Evolutionary conservation across 257 asterid genomes (phyloP), one percentile per base, ranked within the genome.

Genomic region (Solanum ossicruentum): DNA sequence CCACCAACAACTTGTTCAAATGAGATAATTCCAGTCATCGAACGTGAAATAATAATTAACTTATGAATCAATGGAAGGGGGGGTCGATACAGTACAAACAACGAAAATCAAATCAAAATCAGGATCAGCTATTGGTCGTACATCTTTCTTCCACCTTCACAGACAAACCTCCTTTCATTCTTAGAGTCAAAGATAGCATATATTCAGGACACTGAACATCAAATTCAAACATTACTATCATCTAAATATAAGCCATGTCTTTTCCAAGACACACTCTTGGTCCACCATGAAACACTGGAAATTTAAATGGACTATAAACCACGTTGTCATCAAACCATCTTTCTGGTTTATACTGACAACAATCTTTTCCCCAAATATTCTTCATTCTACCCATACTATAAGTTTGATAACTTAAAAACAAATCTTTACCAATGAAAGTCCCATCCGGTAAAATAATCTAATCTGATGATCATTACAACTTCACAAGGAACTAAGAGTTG

Each of bases 241-340:
- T 96, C 90, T 96, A 26, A 84, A 95, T 93, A 71, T 91, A 93
- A 3, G 99, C 98, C 99, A 96, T n/a, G n/a, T n/a, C n/a, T n/a
- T n/a, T n/a, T 90, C 98, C 98, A 0, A 96, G 90, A 83, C 98
- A 96, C 91, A 90, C 90, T 88, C 99, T 90, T 82, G 97, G 98
- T 26, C 99, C 99, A 0, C 90, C 99, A 49, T 95, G 98, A 84
- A 96, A 96, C 6, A 93, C 90, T 18, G 98, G 97, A 84, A 85
- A 95, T 88, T 91, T 89, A 49, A 91, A 93, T 23, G 96, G 90
- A 81, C 63, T 93, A 23, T 89, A 96, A 54, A 88, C 79, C 52
- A 98, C 98, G 36, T 91, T 88, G 28, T 96, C 97, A 2, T 96
- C 98, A 4, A 95, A 86, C 99, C 98, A 96, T 86, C 99, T 92